A percentile compares a stretch with the other conserved stretches of the same genome.
phyloP scores from a whole-genome alignment of 2,329 filamentous ascomycete genomes.

The Metarhizium robertsii region DNA sequence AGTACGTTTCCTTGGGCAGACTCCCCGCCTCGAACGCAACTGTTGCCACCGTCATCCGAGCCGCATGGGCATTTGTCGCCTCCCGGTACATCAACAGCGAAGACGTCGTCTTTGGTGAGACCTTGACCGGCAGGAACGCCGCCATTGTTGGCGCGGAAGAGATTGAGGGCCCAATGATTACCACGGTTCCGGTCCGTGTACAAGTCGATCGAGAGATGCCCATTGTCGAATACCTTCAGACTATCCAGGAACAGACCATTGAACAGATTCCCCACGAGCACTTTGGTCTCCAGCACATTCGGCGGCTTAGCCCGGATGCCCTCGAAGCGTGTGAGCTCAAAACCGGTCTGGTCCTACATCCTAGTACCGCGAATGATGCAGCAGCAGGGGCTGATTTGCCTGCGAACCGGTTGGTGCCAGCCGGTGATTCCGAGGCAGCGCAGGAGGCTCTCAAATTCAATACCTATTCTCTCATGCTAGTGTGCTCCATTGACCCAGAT shows the following conservation, averaged over 20 bases:
- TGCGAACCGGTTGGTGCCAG: conserved; percentile 43
- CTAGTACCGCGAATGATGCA: conserved; percentile 22
- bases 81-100: conserved; percentile 40
- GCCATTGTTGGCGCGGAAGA: conserved; percentile 38
- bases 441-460: conserved; percentile 51
- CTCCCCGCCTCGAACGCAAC: conserved; percentile 33
- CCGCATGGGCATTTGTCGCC: conserved; percentile 48
- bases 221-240: conserved; percentile 42
- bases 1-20: conserved; percentile 33
- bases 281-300: conserved; percentile 50
- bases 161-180: conserved; percentile 53
- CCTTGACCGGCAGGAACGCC: conserved; percentile 46
- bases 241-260: conserved; percentile 46
- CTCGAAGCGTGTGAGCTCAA: conserved; percentile 46
- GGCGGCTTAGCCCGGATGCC: conserved; percentile 43
- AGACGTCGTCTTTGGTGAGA: conserved; percentile 51
- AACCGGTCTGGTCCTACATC: conserved; percentile 46
- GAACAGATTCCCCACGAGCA: conserved; percentile 57
- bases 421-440: conserved; percentile 45
- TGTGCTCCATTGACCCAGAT: conserved; percentile 48
- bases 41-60: conserved; percentile 46
- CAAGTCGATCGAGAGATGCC: conserved; percentile 15
- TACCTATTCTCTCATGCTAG: conserved; percentile 55
- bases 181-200: conserved; percentile 48
- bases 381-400: conserved; percentile 22